These are phyloP conservation scores for Chaetomidium leptoderma DNA, from an alignment of 495 filamentous ascomycete genomes.

Conservation along the genomic window DNA sequence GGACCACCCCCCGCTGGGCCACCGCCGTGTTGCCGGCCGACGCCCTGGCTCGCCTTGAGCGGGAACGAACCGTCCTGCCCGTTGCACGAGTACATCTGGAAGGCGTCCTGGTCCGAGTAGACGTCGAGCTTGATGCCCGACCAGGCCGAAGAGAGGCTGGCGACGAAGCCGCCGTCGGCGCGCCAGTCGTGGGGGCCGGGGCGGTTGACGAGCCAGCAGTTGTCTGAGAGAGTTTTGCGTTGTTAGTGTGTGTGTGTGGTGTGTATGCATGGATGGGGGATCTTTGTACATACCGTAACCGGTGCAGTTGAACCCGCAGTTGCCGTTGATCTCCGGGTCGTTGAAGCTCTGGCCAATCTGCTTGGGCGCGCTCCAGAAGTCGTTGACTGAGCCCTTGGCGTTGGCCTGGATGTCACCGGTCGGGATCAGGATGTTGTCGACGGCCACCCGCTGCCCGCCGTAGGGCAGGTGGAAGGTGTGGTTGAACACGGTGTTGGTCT, in stretches of 20 bases:
- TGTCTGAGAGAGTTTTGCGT: slow-evolving; percentile 39
- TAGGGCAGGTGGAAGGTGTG: slow-evolving; percentile 70
- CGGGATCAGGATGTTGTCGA: slow-evolving; percentile 73
- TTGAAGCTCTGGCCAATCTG: slow-evolving; percentile 65
- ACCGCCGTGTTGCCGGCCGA: slow-evolving; percentile 22
- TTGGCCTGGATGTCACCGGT: slow-evolving; percentile 68
- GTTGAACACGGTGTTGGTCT: slow-evolving; percentile 62
- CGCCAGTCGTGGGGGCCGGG: slow-evolving; percentile 53
- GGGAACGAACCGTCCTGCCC: slow-evolving; percentile 63
- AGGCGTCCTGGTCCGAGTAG: slow-evolving; percentile 67
- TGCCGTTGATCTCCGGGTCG: slow-evolving; percentile 49
- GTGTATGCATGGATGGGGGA: too few relatives aligned
- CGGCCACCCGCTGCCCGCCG: slow-evolving; percentile 62
- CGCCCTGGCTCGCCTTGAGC: slow-evolving; percentile 62
- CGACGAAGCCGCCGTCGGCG: slow-evolving; percentile 49
- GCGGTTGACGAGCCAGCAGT: slow-evolving; percentile 48
- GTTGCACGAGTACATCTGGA: slow-evolving; percentile 76
- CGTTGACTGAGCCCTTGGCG: slow-evolving; percentile 57
- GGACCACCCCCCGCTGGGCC: background rate
- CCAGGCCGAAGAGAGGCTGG: slow-evolving; percentile 57
- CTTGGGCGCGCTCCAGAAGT: slow-evolving; percentile 72
- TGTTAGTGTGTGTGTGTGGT: background rate
- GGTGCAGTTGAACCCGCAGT: slow-evolving; percentile 68
- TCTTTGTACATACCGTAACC: slow-evolving; percentile 80
- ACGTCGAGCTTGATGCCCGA: slow-evolving; percentile 72